Conservation (phyloP, 2,329 filamentous ascomycete genomes). For the Phyllosticta ampelicida region DNA sequence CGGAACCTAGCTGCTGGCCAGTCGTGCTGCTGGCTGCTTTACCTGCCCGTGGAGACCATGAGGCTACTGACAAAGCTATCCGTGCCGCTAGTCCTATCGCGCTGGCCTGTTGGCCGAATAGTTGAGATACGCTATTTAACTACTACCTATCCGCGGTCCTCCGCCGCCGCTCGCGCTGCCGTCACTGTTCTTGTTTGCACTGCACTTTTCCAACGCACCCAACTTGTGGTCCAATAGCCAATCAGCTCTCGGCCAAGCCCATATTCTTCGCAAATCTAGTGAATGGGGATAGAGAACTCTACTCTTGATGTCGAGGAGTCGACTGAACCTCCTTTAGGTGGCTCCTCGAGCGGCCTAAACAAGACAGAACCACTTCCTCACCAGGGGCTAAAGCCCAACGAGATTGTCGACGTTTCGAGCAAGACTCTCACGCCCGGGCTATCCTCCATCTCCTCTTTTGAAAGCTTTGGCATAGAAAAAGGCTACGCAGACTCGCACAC, state of each 20-base stretch:
- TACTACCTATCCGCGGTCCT: background rate
- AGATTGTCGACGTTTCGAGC: background rate
- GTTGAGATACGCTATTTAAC: background rate
- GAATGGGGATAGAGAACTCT: constrained; percentile 32
- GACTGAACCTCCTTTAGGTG: constrained; percentile 34
- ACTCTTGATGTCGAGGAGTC: constrained; percentile 29
- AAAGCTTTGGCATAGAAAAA: constrained; percentile 1
- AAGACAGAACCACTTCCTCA: background rate
- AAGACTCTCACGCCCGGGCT: background rate
- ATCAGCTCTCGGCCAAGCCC: background rate
- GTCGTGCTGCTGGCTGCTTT: background rate
- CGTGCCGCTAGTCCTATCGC: background rate
- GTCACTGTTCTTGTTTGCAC: background rate
- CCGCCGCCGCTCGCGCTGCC: background rate
- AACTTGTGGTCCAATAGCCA: background rate
- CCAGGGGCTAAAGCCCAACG: background rate
- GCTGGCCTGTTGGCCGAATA: background rate
- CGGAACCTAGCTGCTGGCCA: background rate
- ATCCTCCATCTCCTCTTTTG: background rate
- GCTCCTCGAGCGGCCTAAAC: constrained; percentile 11
- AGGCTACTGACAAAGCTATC: background rate
- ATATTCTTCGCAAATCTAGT: constrained; percentile 16
- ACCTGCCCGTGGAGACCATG: background rate
- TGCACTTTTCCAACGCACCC: background rate
- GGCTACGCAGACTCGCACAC: constrained; percentile 24